Evolutionary conservation across 2,329 filamentous ascomycete genomes (phyloP), one percentile per base, ranked within the genome.

Genomic region (Macrophomina tecta): DNA sequence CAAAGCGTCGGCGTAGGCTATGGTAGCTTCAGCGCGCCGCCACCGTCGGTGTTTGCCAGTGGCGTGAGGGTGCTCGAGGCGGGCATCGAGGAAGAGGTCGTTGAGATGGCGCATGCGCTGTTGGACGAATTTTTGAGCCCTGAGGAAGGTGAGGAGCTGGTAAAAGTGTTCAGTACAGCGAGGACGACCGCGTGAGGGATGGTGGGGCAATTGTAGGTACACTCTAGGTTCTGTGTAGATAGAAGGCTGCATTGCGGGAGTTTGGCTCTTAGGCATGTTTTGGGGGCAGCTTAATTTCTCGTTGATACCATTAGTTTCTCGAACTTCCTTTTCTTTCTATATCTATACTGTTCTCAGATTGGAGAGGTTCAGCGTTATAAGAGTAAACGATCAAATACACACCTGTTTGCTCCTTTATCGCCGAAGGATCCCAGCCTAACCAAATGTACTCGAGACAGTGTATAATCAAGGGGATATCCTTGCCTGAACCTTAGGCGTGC

Each of bases 41-140:
- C 48, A n/a, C 23, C 28, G 9, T 9, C 28, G 1, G 23, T 18
- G 28, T 46, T 61, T 11, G 55, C 38, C 9, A 49, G 42, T 11
- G 51, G 40, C 16, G 90, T 92, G 36, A 78, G 91, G 8, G 86
- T 95, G 11, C 84, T 96, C 34, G 93, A 97, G 78, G 83, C 84
- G 1, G 90, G 90, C 0, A 90, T 97, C 64, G 90, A 91, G 42
- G 87, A 90, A 34, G 91, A 92, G 69, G 92, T 93, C 0, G 87
- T 90, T 1, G 91, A 94, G 69, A 89, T 90, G 78, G 94, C 95
- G 3, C 90, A 94, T 72, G 88, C 91, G 73, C 82, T 99, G 69
- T 78, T 98, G 46, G 93, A 97, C 75, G 83, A 92, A 68, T 87
- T 89, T 2, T 87, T 97, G 28, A 95, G 91, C 64, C 90, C 93